Base-by-base conservation (phyloP, 2,329 filamentous ascomycete species). In the Pyrenochaeta sp. region DNA sequence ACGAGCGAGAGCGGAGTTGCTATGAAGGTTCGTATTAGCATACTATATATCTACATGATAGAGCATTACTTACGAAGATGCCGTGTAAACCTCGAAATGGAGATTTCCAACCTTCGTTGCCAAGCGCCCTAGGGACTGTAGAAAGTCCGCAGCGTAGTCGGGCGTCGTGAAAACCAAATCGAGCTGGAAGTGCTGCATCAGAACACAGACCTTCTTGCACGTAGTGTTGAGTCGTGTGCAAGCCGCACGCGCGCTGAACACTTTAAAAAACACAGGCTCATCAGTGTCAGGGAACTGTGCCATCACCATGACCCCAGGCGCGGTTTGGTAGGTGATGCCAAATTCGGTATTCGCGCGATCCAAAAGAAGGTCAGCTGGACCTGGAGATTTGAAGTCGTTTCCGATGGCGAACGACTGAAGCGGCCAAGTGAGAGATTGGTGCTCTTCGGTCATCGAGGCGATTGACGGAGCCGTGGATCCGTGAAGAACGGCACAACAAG, bases 271-370 rank as follows among this genome's bases (percentile, higher is more conserved):
- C 0, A 69, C 45, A 0, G 66, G 59, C 19, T 64, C 59, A 3
- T 56, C 52, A 1, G 56, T 64, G 8, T 67, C 64, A 0, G 59
- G 54, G 22, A 56, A 58, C 12, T 61, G 54, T 0, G 52, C 56
- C 32, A 67, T 47, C 0, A 52, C 36, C 0, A 32, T 50, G 3
- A 55, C 37, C 2, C 36, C 30, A 4, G 44, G 30, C 0, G 55
- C 24, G 0, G 28, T 44, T 10, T 54, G 43, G 22, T 53, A 50
- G 13, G 66, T 19, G 1, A 72, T 32, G 9, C 68, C 68, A 7
- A 70, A 64, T 2, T 71, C 66, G 0, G 53, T 39, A 25, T 65
- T 68, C 0, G 54, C 56, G 2, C 59, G 63, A 12, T 72, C 69
- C 0, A 70, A 49, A 1, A 62, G 44, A 0, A 71, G 22, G 1